A percentile compares a stretch with the other conserved stretches of the same genome.
Evolutionary conservation across 305 asterid species (phyloP).

Genomic region (Fraxinus velutina): DNA sequence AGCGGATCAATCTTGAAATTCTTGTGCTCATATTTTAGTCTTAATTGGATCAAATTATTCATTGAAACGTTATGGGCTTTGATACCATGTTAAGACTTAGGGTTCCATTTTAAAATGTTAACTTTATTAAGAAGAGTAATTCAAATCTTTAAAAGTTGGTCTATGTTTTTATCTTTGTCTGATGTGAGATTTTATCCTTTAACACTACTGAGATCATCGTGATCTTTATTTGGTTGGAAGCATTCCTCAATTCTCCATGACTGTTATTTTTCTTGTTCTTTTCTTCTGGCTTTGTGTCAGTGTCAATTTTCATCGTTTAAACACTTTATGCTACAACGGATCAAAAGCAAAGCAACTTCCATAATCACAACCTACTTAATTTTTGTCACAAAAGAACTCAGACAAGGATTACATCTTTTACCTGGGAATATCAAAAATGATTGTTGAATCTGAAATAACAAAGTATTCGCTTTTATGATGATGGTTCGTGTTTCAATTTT

Average conservation of each 20-base stretch:
- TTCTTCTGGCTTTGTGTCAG: neutral
- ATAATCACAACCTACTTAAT: neutral
- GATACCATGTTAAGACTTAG: too few relatives aligned
- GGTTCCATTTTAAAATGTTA: too few relatives aligned
- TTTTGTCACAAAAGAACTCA: neutral
- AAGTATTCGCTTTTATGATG: neutral
- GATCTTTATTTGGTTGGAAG: neutral
- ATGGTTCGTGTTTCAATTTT: neutral
- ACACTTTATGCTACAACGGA: neutral
- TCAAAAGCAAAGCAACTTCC: neutral
- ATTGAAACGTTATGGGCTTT: too few relatives aligned
- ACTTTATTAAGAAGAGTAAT: too few relatives aligned
- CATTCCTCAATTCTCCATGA: neutral
- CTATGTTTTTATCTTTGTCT: too few relatives aligned
- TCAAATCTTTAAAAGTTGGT: too few relatives aligned
- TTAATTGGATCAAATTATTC: too few relatives aligned
- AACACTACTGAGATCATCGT: neutral
- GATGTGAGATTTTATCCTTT: neutral
- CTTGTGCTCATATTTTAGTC: too few relatives aligned
- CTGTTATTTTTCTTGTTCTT: neutral
- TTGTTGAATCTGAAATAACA: neutral
- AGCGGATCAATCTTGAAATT: too few relatives aligned
- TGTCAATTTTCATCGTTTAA: neutral
- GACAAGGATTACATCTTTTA: neutral
- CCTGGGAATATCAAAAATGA: neutral